A percentile compares a stretch with the other conserved stretches of the same genome.
These are phyloP conservation scores for Nitzschia inconspicua DNA, from an alignment of 108 stramenopile genomes.

Conservation along the genomic window DNA sequence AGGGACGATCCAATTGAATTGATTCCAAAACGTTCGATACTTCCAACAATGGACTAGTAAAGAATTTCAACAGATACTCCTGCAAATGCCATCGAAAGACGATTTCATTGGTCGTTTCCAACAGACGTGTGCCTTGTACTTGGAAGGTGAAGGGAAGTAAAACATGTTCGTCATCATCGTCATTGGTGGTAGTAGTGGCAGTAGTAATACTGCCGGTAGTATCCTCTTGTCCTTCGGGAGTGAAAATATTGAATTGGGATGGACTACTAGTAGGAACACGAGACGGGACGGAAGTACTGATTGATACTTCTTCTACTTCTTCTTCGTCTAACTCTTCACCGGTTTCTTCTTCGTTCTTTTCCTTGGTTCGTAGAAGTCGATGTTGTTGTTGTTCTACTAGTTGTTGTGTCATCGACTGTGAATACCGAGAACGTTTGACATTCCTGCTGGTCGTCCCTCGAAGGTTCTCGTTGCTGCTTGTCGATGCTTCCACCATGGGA, in stretches of 20 bases:
- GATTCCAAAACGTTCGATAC: not conserved
- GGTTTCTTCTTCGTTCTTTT: not conserved
- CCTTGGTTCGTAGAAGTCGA: not conserved
- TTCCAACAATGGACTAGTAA: not conserved
- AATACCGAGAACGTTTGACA: no score
- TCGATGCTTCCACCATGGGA: no score
- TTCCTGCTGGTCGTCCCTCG: no score
- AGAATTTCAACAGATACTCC: not conserved
- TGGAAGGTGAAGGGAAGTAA: slow-evolving; percentile 10
- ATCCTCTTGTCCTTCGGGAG: no score
- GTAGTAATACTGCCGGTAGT: not conserved
- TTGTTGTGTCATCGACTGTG: no score
- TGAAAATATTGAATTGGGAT: no score
- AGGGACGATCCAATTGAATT: not conserved
- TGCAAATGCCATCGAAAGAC: not conserved
- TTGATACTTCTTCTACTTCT: not conserved
- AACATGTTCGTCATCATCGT: not conserved
- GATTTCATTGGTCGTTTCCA: not conserved
- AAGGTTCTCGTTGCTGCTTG: no score
- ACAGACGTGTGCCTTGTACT: not conserved
- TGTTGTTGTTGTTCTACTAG: not conserved
- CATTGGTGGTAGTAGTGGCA: not conserved
- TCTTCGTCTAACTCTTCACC: not conserved
- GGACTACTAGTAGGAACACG: no score
- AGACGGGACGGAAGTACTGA: no score